phyloP scores from a whole-genome alignment of 192 early-diverging fungal genomes.

The Entomortierella chlamydospora region DNA sequence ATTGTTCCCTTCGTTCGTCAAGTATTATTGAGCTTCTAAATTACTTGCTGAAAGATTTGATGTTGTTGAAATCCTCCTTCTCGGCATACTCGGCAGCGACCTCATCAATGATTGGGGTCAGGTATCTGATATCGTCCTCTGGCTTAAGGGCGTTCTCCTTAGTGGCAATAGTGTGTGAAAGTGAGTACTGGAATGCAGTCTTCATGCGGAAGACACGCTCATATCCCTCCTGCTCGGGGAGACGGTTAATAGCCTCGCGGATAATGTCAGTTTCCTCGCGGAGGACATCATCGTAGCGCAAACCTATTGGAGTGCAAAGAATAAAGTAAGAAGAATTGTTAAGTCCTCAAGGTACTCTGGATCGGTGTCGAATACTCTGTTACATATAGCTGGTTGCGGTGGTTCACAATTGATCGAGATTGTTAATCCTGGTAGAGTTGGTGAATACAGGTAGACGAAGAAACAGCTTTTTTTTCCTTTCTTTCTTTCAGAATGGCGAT shows the following conservation, averaged over 20 bases:
- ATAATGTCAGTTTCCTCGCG: conserved; percentile 86
- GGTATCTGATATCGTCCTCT: conserved; percentile 86
- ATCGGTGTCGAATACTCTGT: too few species aligned
- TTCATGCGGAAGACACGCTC: conserved; percentile 85
- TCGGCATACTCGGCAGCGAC: conserved; percentile 87
- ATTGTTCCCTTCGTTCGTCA: too few species aligned
- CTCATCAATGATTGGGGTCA: conserved; percentile 82
- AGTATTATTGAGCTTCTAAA: too few species aligned
- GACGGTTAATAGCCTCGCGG: conserved; percentile 84
- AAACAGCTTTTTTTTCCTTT: too few species aligned
- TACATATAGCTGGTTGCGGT: too few species aligned
- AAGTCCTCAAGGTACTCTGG: neutral
- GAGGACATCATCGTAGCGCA: conserved; percentile 92
- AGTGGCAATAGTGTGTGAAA: conserved; percentile 77
- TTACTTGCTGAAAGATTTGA: too few species aligned
- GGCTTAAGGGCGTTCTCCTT: conserved; percentile 80
- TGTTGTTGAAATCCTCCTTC: conserved; percentile 74
- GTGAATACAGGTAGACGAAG: too few species aligned
- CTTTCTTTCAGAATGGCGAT: too few species aligned
- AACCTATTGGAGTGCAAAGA: conserved; percentile 63
- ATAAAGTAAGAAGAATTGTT: neutral
- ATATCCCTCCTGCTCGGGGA: conserved; percentile 74
- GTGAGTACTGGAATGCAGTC: conserved; percentile 81
- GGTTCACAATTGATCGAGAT: too few species aligned
- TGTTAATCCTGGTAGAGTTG: too few species aligned